Conservation (phyloP, 2,329 filamentous ascomycete genomes). For the Verticillium dahliae region DNA sequence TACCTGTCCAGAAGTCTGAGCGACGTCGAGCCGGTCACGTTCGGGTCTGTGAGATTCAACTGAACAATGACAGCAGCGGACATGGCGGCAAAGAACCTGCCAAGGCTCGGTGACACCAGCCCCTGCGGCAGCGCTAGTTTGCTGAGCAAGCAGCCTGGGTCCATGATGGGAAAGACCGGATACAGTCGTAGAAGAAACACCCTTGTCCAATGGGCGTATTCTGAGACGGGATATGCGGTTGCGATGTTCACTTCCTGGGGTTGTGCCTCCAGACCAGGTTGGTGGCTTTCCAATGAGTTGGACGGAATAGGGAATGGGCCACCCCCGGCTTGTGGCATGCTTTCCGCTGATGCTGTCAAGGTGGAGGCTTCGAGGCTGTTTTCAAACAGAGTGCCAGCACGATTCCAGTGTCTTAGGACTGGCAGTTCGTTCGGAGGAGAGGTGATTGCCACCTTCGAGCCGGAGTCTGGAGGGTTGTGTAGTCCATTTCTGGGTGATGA, state of each 20-base stretch:
- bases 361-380: too few relatives aligned
- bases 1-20: neutral
- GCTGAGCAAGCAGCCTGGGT: slow-evolving; percentile 4
- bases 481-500: too few relatives aligned
- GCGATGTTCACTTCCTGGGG: neutral
- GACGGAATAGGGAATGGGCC: too few relatives aligned
- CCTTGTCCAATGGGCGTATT: neutral
- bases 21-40: neutral
- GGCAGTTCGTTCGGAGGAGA: too few relatives aligned
- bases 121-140: neutral
- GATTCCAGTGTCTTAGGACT: too few relatives aligned
- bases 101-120: neutral
- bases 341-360: too few relatives aligned
- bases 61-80: slow-evolving; percentile 13
- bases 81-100: slow-evolving; percentile 10
- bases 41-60: slow-evolving; percentile 7
- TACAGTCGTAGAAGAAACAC: slow-evolving; percentile 14
- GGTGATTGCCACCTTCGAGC: too few relatives aligned
- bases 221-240: neutral
- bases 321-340: too few relatives aligned
- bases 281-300: too few relatives aligned
- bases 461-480: too few relatives aligned
- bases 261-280: too few relatives aligned
- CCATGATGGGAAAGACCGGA: slow-evolving; percentile 14
- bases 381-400: too few relatives aligned